Percentiles rank a stretch among this genome's conserved stretches.
These are phyloP conservation scores for Zanthoxylum bungeanum DNA, from an alignment of 345 rosid species.

Conservation along the genomic window DNA sequence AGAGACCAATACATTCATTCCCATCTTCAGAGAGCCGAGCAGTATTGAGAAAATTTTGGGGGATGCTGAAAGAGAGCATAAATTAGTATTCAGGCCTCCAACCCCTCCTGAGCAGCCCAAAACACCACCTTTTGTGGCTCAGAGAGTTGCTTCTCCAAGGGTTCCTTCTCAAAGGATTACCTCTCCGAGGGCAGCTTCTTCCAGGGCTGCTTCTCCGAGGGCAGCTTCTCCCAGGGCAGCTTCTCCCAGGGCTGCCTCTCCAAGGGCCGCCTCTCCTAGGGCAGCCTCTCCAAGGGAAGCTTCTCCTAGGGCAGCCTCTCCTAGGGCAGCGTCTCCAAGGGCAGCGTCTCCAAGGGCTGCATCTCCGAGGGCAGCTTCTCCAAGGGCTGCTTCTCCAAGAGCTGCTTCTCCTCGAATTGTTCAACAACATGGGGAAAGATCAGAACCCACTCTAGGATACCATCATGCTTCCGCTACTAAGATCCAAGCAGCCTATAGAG, in stretches of 20 bases:
- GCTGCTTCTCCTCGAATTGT: too few species aligned
- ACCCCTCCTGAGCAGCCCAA: conserved; percentile 49
- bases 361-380: too few species aligned
- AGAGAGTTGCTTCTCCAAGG: conserved; percentile 51
- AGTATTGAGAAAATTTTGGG: conserved; percentile 89
- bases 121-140: conserved; percentile 47
- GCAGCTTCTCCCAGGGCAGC: too few species aligned
- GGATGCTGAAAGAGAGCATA: conserved; percentile 90
- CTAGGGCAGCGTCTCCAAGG: too few species aligned
- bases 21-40: conserved; percentile 77
- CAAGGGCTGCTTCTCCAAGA: too few species aligned
- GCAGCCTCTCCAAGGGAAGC: too few species aligned
- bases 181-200: conserved; percentile 52
- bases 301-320: too few species aligned
- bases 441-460: conserved; percentile 59
- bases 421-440: conserved; percentile 51
- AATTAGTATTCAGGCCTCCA: conserved; percentile 69
- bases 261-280: too few species aligned
- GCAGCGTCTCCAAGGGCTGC: too few species aligned
- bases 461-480: conserved; percentile 68
- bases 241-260: too few species aligned
- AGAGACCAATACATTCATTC: conserved; percentile 78
- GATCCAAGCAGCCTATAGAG: conserved; percentile 89
- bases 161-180: conserved; percentile 44
- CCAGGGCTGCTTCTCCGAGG: conserved; percentile 45